Conservation (phyloP, 208 protist genomes). For the Endotrypanum monterogeii region DNA sequence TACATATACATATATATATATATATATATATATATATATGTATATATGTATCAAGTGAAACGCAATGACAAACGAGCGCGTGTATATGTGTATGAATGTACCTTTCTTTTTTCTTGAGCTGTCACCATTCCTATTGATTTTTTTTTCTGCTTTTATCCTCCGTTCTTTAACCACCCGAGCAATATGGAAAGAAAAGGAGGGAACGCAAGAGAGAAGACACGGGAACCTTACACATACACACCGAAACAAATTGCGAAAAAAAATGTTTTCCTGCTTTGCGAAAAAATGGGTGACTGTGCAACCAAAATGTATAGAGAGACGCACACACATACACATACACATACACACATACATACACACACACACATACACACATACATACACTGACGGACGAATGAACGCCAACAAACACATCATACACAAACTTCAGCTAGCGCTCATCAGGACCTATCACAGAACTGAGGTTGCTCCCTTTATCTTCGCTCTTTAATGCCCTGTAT, state of each 20-base stretch:
- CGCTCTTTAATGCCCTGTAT: too few relatives aligned
- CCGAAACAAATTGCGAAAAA: too few relatives aligned
- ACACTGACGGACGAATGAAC: neutral
- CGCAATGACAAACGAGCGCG: too few relatives aligned
- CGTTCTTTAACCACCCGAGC: too few relatives aligned
- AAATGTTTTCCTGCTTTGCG: neutral
- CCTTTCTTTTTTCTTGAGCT: neutral
- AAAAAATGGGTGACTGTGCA: neutral
- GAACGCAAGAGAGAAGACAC: too few relatives aligned
- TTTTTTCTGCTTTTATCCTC: neutral
- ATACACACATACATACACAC: neutral
- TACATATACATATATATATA: neutral
- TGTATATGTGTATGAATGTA: neutral
- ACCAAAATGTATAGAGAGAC: neutral
- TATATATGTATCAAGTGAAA: too few relatives aligned
- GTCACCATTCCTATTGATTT: neutral
- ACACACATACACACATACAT: neutral
- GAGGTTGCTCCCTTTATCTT: too few relatives aligned
- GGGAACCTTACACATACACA: too few relatives aligned
- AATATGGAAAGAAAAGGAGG: too few relatives aligned
- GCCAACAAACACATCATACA: neutral
- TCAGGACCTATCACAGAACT: too few relatives aligned
- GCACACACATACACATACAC: neutral
- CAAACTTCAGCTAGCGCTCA: neutral
- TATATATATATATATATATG: too few relatives aligned